Evolutionary conservation across 495 filamentous ascomycete genomes (phyloP), one percentile per base, ranked within the genome.

Genomic region (Penicillium alfredii): DNA sequence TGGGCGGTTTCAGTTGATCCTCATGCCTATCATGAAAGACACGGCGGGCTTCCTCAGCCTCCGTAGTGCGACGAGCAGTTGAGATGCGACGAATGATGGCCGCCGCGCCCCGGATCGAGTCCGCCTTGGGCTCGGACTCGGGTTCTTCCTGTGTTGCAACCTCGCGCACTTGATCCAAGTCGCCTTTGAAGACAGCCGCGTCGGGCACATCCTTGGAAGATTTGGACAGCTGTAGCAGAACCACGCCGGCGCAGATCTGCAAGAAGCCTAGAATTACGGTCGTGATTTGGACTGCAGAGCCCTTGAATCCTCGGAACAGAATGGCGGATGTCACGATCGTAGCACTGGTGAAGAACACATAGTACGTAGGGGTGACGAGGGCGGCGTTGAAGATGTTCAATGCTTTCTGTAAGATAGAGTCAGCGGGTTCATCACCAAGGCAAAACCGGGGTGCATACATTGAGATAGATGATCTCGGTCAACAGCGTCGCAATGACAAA

Each of bases 121-220:
- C 92, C 3, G 92, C 92, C 56, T 94, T 94, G 21, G 92, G 92
- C 50, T 98, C 92, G 6, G 78, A 86, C 56, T 98, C 92, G 30
- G 89, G 86, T 49, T 97, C 88, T 53, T 90, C 84, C 53, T 95
- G 88, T 31, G 94, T 85, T 29, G 86, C 88, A 33, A 98, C 88
- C 20, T 88, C 93, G 3, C 88, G 86, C 23, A 98, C 80, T 64
- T 98, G 92, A 51, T 97, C 84, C 31, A 98, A 70, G 49, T 96
- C 89, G 31, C 90, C 93, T 29, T 82, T 78, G 66, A 98, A 94
- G 17, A 98, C 81, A 26, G 88, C 88, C 0, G 89, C 70, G 52
- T 98, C 92, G 8, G 92, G 92, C 0, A 98, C 89, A 44, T 98
- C 88, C 54, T 98, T 98, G 44, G 92, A 84, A 4, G 89, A 95